Evolutionary conservation across 2,329 filamentous ascomycete species (phyloP).

Genomic region (Phaeosphaeria sp.): DNA sequence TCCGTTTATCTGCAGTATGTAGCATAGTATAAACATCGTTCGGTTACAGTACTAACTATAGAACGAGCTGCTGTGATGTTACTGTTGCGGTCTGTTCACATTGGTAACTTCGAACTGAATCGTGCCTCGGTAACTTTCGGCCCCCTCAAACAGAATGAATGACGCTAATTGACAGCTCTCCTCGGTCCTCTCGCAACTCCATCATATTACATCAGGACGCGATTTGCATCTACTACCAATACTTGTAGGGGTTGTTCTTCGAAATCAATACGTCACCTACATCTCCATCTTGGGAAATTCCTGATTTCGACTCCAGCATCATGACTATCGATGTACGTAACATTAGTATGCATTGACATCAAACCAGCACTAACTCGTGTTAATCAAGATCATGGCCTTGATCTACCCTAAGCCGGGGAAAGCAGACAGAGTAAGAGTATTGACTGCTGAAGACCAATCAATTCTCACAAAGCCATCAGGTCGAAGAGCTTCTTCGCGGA

Average conservation of each 20-base stretch:
- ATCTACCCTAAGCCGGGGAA: slow-evolving; percentile 41
- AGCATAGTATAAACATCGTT: no score
- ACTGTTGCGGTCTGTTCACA: neutral
- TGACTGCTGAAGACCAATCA: neutral
- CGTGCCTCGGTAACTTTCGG: slow-evolving; percentile 36
- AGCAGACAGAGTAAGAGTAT: slow-evolving; percentile 33
- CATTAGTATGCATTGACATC: neutral
- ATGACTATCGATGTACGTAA: slow-evolving; percentile 3
- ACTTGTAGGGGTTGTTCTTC: no score
- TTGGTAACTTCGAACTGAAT: neutral
- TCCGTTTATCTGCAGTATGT: no score
- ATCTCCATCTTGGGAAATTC: no score
- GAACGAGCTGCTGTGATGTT: neutral
- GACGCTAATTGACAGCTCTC: neutral
- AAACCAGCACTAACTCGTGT: slow-evolving; percentile 11
- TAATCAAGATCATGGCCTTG: slow-evolving; percentile 39
- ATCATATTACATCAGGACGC: no score
- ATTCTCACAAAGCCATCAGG: slow-evolving; percentile 16
- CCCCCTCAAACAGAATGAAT: slow-evolving; percentile 6
- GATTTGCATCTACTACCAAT: no score
- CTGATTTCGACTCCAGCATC: no score
- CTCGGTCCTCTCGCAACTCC: neutral
- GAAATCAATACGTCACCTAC: no score
- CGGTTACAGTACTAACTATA: no score
- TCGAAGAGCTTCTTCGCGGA: slow-evolving; percentile 36